Base-by-base conservation (phyloP, 331 rosid genomes). In the Arachis monticola region DNA sequence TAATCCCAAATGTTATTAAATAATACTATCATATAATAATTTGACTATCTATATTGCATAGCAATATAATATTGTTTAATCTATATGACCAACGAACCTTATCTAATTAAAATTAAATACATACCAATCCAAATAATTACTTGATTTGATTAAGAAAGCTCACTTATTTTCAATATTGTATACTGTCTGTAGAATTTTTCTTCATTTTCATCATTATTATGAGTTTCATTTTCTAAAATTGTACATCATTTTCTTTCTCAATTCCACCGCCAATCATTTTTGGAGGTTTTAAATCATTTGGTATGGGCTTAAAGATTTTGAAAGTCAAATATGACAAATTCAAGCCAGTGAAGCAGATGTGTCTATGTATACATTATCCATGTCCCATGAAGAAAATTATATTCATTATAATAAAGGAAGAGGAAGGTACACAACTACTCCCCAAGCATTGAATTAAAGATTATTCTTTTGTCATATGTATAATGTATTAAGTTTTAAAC, bases 261-360 rank as follows among this genome's bases (percentile, higher is more conserved):
- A 51, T 72, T 76, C 60, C 88, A 66, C 88, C 81, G 83, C 86
- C 73, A 60, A 46, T 50, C 38, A 55, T 40, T 47, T 47, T 77
- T 74, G 83, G 80, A 85, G 42, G 59, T 17, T 31, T 41, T 52
- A n/a, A 8, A 48, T 48, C 12, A 44, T 7, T 44, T 6, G 48
- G 8, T 5, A 44, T 44, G 9, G 30, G 59, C 30, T 1, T 1
- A 53, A n/a, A 27, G 31, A 27, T n/a, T 53, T n/a, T 5, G 48
- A 1, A 14, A 22, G 52, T 64, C 52, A 44, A 41, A 44, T 17
- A 3, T 10, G 70, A 17, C 55, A 44, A 32, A 64, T 42, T 14
- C 41, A 17, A 64, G 55, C 35, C 52, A 44, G 5, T 65, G 0
- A 22, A 35, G 40, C 40, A 35, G 12, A 3, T 9, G 55, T 22